Percentiles rank a stretch among this genome's conserved stretches.
Conservation (phyloP, 352 stramenopile genomes). For the Pythium rhizo-oryzae region DNA sequence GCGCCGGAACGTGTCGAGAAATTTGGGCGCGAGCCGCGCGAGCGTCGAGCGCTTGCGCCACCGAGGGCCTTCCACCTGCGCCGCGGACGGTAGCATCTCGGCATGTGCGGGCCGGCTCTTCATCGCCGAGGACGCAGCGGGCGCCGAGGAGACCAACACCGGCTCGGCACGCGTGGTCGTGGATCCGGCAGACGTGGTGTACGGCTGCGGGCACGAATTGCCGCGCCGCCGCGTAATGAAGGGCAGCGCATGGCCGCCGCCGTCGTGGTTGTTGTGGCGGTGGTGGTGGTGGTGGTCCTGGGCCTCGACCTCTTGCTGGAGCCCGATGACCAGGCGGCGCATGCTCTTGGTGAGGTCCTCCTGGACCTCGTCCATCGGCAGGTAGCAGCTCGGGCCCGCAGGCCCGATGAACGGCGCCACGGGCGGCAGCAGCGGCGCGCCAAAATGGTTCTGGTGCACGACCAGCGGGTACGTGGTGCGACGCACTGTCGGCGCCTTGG, state of each 20-base stretch:
- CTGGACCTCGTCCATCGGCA: slow-evolving; percentile 51
- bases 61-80: slow-evolving; percentile 19
- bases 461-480: slow-evolving; percentile 25
- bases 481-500: not conserved
- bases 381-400: slow-evolving; percentile 27
- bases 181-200: not conserved
- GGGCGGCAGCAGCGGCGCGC: not conserved
- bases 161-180: not conserved
- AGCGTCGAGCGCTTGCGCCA: slow-evolving; percentile 60
- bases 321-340: slow-evolving; percentile 71
- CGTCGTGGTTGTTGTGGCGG: not conserved
- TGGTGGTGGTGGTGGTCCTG: not conserved
- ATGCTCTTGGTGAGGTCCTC: slow-evolving; percentile 75
- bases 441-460: not conserved
- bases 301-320: slow-evolving; percentile 64
- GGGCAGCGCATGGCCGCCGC: not conserved
- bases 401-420: not conserved
- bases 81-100: not conserved
- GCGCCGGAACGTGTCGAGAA: slow-evolving; percentile 65
- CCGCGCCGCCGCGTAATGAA: slow-evolving; percentile 46
- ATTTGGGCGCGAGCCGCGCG: slow-evolving; percentile 53
- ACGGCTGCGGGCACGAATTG: slow-evolving; percentile 67
- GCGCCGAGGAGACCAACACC: slow-evolving; percentile 1
- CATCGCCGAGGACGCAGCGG: not conserved
- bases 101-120: not conserved